Evolutionary conservation across 108 stramenopile genomes (phyloP), one percentile per base, ranked within the genome.

Genomic region (Asterionellopsis glacialis): DNA sequence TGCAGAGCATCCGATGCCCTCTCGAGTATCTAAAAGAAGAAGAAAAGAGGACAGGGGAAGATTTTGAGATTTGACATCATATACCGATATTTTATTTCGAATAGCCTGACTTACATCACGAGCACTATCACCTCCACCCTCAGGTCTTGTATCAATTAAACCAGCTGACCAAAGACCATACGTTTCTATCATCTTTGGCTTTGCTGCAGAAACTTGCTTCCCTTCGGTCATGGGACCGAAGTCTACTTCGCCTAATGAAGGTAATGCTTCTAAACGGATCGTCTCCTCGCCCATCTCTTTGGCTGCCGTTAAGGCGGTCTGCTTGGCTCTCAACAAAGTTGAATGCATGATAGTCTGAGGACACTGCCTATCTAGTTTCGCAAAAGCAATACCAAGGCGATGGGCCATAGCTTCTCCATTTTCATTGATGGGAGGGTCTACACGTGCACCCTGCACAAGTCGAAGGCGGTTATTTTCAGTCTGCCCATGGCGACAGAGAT

Each of bases 401-500:
- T 25, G 65, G 53, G 67, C 83, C 72, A 61, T 80, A 59, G 15
- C 48, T 62, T 41, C 58, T 51, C 59, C 88, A 76, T 71, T 76
- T 67, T 51, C 68, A 42, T 83, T 89, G 63, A 76, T 74, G 57
- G 65, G 78, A 59, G 73, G 80, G 67, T 79, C 80, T 18, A 81
- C 78, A 65, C 83, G 57, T 25, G 85, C 77, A 12, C 88, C 88
- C 59, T 90, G 88, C 11, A 90, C 83, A 26, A 73, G 45, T 45
- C 76, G 71, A 27, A 90, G 62, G 23, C 88, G 65, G 43, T 90
- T 90, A 56, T 90, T 86, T 68, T 90, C 88, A 1, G 88, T 90
- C 64, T 90, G 88, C 9, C 88, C 88, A 66, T 90, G 88, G n/a
- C 88, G 83, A 41, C 85, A 86, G 9, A 90, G 69, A 54, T 81